Base-by-base conservation (phyloP, 1,284 basidiomycete species). In the Irpex lacteus region DNA sequence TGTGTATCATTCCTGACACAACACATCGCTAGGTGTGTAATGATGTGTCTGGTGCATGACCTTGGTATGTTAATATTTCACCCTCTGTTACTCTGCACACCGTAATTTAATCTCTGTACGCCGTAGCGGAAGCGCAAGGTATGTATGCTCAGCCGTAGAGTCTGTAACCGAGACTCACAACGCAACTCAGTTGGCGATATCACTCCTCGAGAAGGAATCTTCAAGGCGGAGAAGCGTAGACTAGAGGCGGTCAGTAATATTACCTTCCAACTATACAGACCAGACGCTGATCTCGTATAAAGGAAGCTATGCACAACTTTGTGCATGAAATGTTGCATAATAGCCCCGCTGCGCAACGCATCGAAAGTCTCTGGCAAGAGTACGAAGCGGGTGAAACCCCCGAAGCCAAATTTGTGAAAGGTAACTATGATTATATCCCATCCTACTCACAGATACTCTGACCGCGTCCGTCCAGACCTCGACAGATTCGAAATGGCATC, bases 371-470 rank as follows among this genome's bases (percentile, higher is more conserved):
- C 0, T 98, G 94, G 93, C 80, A 89, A 87, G 97, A 99, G 79
- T 98, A 98, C 73, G 97, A 99, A 79, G 88, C 87, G 52, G 85
- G 92, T 3, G 72, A 85, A 70, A 93, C 92, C 0, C 78, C 86
- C 8, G 97, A 98, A 77, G 92, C 95, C 0, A 88, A 83, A 68
- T 92, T 98, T 69, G 96, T 98, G 64, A 98, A 99, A 83, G 96
- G 94, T 83, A 69, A 67, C 74, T 66, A 61, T 53, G 47, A 67
- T 26, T n/a, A n/a, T n/a, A n/a, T n/a, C n/a, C n/a, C n/a, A n/a
- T n/a, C n/a, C n/a, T n/a, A n/a, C n/a, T n/a, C n/a, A n/a, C n/a
- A n/a, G n/a, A n/a, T 55, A 36, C 32, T 44, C n/a, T 26, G 44
- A 56, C 11, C 40, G 13, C 34, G 21, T 34, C 56, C 56, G 5